Evolutionary conservation across 2,329 filamentous ascomycete genomes (phyloP), one percentile per base, ranked within the genome.

Genomic region (Cryphonectria nitschkei): DNA sequence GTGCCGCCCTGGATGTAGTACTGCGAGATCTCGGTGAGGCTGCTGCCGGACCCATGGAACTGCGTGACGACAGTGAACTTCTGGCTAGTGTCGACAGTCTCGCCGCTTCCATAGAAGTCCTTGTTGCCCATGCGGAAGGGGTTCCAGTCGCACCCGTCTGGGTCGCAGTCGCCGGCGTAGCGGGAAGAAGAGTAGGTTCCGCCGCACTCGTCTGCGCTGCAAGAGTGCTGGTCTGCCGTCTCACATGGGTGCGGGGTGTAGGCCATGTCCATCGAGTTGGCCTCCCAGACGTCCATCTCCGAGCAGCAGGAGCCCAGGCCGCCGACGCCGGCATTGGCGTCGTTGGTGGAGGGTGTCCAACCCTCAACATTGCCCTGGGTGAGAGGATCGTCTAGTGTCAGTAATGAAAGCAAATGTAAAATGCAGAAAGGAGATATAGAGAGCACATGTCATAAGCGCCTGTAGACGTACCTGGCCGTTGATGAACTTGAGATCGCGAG

Each of bases 101-200:
- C 82, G 73, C 85, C 86, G 0, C 83, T 80, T 52, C 89, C 89
- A 79, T 87, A 91, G 82, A 90, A 92, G 78, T 82, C 80, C 46
- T 81, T 81, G 79, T 87, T 85, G 61, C 88, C 89, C 82, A 88
- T 84, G 75, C 89, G 88, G 85, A 86, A 91, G 37, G 85, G 81
- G 84, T 90, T 90, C 83, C 88, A 90, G 77, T 90, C 89, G 76
- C 89, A 92, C 32, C 89, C 89, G 73, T 89, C 86, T 70, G 86
- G 86, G 78, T 91, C 89, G 80, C 89, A 92, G 60, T 85, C 80
- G 71, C 88, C 88, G 19, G 78, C 80, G 77, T 89, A 89, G 74
- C 88, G 86, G 73, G 84, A 79, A 67, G 78, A 75, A 7, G 80
- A 82, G 76, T 83, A 86, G 26, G 83, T 82, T 64, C 84, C 86